Evolutionary conservation across 257 asterid genomes (phyloP).

Genomic region (Solanum raphanifolium): DNA sequence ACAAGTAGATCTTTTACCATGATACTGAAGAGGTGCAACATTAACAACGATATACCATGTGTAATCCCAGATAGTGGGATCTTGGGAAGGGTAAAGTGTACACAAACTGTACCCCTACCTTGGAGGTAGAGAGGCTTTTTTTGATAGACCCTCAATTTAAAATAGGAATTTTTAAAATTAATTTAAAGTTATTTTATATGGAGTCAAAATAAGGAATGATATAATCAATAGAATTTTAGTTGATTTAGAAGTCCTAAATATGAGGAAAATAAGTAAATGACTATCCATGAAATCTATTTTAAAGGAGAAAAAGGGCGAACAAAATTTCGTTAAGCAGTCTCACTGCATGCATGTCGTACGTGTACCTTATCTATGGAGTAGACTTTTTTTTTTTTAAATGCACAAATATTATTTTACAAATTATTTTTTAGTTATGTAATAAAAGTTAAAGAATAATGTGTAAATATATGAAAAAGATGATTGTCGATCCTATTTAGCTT

Average conservation of each 20-base stretch:
- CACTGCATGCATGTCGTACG: not conserved
- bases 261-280: not conserved
- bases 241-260: not conserved
- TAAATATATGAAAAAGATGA: not conserved
- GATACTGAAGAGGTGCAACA: not conserved
- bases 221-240: not conserved
- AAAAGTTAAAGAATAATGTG: not conserved
- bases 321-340: not conserved
- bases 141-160: not conserved
- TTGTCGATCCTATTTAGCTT: not conserved
- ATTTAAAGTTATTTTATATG: not conserved
- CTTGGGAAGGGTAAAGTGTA: not conserved
- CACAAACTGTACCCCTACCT: not conserved
- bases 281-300: not conserved
- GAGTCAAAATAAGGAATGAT: not conserved
- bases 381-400: not conserved
- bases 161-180: not conserved
- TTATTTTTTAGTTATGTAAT: not conserved
- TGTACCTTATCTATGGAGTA: not conserved
- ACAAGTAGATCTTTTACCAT: not conserved
- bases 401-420: not conserved
- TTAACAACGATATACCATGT: not conserved
- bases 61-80: not conserved
- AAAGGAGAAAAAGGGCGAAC: not conserved
- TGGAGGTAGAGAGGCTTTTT: not conserved